Evolutionary conservation across 202 grass and related monocot genomes (phyloP).

Genomic region (Saccharum hybrid): DNA sequence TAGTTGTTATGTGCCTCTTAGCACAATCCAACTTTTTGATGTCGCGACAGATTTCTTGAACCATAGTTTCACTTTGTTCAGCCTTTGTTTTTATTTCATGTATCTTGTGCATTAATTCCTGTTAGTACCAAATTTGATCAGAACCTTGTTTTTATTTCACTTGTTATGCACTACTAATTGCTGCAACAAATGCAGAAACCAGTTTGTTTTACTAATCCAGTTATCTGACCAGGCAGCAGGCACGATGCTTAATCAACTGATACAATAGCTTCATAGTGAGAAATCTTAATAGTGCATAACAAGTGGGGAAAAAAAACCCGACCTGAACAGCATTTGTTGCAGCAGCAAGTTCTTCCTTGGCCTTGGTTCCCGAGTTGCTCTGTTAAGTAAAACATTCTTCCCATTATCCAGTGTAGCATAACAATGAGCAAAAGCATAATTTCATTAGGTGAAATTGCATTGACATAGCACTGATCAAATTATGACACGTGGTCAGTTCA

Average conservation of each 20-base stretch:
- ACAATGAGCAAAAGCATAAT: background rate
- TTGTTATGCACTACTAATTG: background rate
- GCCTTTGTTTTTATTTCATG: slow-evolving; percentile 97
- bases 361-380: slow-evolving; percentile 98
- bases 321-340: slow-evolving; percentile 98
- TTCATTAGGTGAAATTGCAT: background rate
- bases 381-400: slow-evolving; percentile 50
- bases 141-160: background rate
- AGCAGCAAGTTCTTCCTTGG: slow-evolving; percentile 98
- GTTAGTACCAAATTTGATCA: slow-evolving; percentile 43
- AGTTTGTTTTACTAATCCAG: background rate
- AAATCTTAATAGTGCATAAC: background rate
- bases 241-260: slow-evolving; percentile 2
- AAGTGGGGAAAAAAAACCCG: background rate
- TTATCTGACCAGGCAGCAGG: slow-evolving; percentile 26
- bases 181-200: background rate
- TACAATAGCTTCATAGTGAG: slow-evolving; percentile 11
- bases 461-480: slow-evolving; percentile 25
- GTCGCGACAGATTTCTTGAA: slow-evolving; percentile 99
- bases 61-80: slow-evolving; percentile 95
- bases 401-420: slow-evolving; percentile 23
- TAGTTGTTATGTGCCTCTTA: slow-evolving; percentile 98
- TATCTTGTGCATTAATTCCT: slow-evolving; percentile 97
- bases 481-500: background rate
- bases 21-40: slow-evolving; percentile 97